Base-by-base conservation (phyloP, 352 stramenopile genomes). In the Phytopythium kandeliae region DNA sequence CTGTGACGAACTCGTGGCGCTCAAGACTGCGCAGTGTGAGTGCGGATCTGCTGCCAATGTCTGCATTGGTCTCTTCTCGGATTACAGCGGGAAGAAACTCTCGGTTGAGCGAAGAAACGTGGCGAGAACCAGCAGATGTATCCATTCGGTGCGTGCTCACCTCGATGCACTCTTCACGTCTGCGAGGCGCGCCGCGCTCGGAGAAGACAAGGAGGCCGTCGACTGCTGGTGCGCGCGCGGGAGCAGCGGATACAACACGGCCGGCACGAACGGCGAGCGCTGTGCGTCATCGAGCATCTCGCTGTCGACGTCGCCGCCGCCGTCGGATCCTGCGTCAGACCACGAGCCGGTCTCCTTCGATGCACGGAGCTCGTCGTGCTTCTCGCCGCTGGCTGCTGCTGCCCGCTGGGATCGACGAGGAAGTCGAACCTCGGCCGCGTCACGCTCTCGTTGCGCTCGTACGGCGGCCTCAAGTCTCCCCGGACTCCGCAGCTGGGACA, bases 241-340 rank as follows among this genome's bases (percentile, higher is more conserved):
- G 3, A 80, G 53, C 26, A 89, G 65, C 11, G 78, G 78, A 54
- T 89, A 86, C 47, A 89, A 36, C 11, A 87, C 67, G 26, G 67
- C 71, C 8, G 74, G 65, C 1, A 78, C 68, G 46, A 87, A 89
- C 4, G 45, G 60, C 26, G 73, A 83, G 36, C 45, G 47, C 40
- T 57, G 38, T 21, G 60, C 53, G 19, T 75, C 58, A 3, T 51
- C 31, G 3, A 62, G 49, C 21, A 82, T 36, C 42, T 71, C 51
- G 3, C 24, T 19, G 34, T 73, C 60, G 8, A 66, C 22, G 0
- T 62, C 55, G 25, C 51, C 28, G 12, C 60, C 57, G 16, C 48
- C 37, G n/a, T 58, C 53, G 13, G 51, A 49, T 4, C 40, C 55
- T 15, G 42, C 42, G 1, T 43, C 46, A n/a, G 38, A 25, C 22